Percentiles rank a stretch among this genome's conserved stretches.
phyloP scores from a whole-genome alignment of 495 filamentous ascomycete species.

The Cryomyces minteri region DNA sequence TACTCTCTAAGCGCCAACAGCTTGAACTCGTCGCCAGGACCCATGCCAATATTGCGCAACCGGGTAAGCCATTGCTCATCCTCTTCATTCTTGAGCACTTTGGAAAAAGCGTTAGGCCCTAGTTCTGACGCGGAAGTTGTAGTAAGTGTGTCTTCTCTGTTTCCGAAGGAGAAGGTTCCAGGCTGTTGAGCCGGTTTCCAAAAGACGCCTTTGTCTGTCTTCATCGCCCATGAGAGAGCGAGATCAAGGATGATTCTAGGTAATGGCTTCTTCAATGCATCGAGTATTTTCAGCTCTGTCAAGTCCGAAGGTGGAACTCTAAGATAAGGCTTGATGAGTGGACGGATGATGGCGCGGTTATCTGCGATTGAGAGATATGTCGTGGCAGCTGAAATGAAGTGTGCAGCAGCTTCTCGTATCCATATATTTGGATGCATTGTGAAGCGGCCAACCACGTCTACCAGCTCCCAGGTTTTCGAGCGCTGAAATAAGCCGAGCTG shows the following conservation, averaged over 20 bases:
- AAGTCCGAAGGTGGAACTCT: slow-evolving; percentile 43
- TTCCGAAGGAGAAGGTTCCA: slow-evolving; percentile 44
- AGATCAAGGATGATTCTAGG: slow-evolving; percentile 64
- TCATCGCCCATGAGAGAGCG: slow-evolving; percentile 69
- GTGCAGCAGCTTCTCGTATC: slow-evolving; percentile 77
- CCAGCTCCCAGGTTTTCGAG: slow-evolving; percentile 69
- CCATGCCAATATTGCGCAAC: slow-evolving; percentile 69
- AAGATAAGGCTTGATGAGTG: slow-evolving; percentile 65
- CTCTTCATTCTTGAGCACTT: slow-evolving; percentile 63
- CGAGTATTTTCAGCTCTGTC: slow-evolving; percentile 56
- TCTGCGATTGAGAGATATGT: slow-evolving; percentile 69
- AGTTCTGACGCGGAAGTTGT: slow-evolving; percentile 27
- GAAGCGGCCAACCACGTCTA: slow-evolving; percentile 63
- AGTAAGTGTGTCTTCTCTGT: slow-evolving; percentile 25
- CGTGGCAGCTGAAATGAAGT: slow-evolving; percentile 60
- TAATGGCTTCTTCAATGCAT: slow-evolving; percentile 70
- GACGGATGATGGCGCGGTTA: slow-evolving; percentile 60
- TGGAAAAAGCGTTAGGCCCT: slow-evolving; percentile 26
- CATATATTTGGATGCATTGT: slow-evolving; percentile 87
- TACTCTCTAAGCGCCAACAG: slow-evolving; percentile 74
- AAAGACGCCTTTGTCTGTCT: slow-evolving; percentile 60
- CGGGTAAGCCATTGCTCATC: slow-evolving; percentile 88
- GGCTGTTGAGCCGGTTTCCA: slow-evolving; percentile 60
- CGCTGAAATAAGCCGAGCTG: slow-evolving; percentile 73
- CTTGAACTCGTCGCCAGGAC: slow-evolving; percentile 74